phyloP scores from a whole-genome alignment of 805 yeast genomes.

The Hanseniaspora nectarophila region DNA sequence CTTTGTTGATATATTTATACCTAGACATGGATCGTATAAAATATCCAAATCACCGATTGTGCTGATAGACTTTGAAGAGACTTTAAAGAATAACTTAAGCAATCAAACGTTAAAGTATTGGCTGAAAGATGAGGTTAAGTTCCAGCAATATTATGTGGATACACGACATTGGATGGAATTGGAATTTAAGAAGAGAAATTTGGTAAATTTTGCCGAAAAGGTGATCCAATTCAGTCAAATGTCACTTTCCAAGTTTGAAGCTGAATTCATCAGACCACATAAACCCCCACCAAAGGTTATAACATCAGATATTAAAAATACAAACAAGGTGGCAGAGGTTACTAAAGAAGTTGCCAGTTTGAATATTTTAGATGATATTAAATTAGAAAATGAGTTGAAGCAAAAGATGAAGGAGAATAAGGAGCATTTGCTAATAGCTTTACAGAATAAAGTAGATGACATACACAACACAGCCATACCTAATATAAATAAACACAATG shows the following conservation, averaged over 20 bases:
- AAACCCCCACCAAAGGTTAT: not conserved
- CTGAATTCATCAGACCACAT: not conserved
- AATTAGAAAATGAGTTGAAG: constrained; percentile 1
- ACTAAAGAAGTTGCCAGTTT: not conserved
- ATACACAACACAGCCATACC: not conserved
- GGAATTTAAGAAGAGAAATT: not conserved
- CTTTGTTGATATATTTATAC: constrained; percentile 4
- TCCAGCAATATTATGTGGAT: not conserved
- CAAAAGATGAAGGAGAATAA: not conserved
- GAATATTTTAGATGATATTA: constrained; percentile 1
- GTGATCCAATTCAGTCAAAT: not conserved
- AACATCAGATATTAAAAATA: not conserved
- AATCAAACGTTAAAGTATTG: constrained; percentile 49
- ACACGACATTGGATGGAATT: not conserved
- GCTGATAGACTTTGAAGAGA: constrained; percentile 41
- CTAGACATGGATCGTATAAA: constrained; percentile 43
- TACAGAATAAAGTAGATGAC: not conserved
- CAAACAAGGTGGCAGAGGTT: not conserved
- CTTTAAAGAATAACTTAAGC: constrained; percentile 12
- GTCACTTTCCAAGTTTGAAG: not conserved
- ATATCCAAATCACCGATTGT: constrained; percentile 46
- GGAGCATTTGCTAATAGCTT: not conserved
- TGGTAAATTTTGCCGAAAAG: not conserved
- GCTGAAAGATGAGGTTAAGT: constrained; percentile 49
- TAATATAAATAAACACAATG: not conserved